phyloP scores from a whole-genome alignment of 805 yeast genomes.

The Teunomyces stri region DNA sequence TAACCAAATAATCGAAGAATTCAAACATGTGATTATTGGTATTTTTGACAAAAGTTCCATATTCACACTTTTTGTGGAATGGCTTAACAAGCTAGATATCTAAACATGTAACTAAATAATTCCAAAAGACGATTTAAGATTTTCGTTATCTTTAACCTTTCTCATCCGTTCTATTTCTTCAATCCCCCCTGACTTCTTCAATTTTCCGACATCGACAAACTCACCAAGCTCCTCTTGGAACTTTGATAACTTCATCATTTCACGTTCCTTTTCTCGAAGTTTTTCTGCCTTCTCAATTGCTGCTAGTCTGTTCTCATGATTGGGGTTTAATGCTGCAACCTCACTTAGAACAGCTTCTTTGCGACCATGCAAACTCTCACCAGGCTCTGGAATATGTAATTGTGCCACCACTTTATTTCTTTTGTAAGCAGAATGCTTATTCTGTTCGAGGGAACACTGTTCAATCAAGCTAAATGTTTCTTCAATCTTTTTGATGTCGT shows the following conservation, averaged over 20 bases:
- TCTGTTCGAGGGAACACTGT: conserved; percentile 75
- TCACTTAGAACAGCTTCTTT: conserved; percentile 80
- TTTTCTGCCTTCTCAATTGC: conserved; percentile 89
- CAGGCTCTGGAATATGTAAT: conserved; percentile 58
- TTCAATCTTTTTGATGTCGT: conserved; percentile 74
- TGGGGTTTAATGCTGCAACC: conserved; percentile 75
- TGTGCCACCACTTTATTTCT: conserved; percentile 38
- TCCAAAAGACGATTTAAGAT: conserved; percentile 50
- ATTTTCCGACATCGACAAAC: conserved; percentile 73
- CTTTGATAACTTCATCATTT: conserved; percentile 52
- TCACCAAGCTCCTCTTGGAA: conserved; percentile 84
- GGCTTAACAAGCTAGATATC: conserved; percentile 5
- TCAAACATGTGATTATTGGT: conserved; percentile 4
- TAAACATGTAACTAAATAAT: conserved; percentile 15
- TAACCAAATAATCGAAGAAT: conserved; percentile 8
- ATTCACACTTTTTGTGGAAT: conserved; percentile 1
- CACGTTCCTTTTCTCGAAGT: conserved; percentile 68
- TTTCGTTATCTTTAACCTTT: conserved; percentile 65
- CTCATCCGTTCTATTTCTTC: conserved; percentile 79
- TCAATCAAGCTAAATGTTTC: conserved; percentile 83
- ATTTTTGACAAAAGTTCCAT: not conserved
- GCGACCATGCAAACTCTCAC: conserved; percentile 53
- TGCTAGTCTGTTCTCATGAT: conserved; percentile 79
- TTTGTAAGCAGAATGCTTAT: conserved; percentile 51
- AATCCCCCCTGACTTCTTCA: conserved; percentile 84